Base-by-base conservation (phyloP, 495 filamentous ascomycete genomes). In the Penicilliopsis zonata region DNA sequence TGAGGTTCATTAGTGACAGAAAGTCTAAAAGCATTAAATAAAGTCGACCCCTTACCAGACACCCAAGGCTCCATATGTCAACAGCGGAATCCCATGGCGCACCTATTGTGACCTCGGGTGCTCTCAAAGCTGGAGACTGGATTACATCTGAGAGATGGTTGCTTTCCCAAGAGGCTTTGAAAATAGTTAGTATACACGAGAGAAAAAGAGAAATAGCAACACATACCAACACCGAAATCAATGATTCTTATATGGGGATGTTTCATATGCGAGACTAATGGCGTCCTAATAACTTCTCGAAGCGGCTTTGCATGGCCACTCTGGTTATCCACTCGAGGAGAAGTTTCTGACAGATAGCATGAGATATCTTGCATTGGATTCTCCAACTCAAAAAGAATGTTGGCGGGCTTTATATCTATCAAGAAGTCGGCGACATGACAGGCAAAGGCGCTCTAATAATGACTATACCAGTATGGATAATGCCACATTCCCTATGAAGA, bases 381-480 rank as follows among this genome's bases (percentile, higher is more conserved):
- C 25, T 42, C 39, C 16, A 44, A 36, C 25, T 54, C 43, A 9
- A 53, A 30, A 24, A 49, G 41, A 37, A 51, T 53, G 40, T 55
- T 57, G 6, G 38, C 42, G 18, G 51, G 49, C 28, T 53, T 46
- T 22, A 55, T 29, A 42, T 51, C 48, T 49, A 32, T 37, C 26
- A 17, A 26, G 18, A 13, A 28, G 5, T 28, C 5, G 5, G 13
- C 26, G 13, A 14, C 9, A 5, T 8, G 7, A 14, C 13, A 9
- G 14, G 12, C 5, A 13, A 28, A 5, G 12, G 5, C 9, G 12
- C 5, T 14, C 5, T 5, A 28, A 5, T 8, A 13, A 28, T 28
- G 8, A 20, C 83, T 37, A 84, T 63, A 64, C 87, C 84, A 10
- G 84, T 88, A 57, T 92, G 84, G 43, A 92, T 86, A 55, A 88